phyloP scores from a whole-genome alignment of 1,284 basidiomycete genomes.

The Tilletiopsis washingtonensis region DNA sequence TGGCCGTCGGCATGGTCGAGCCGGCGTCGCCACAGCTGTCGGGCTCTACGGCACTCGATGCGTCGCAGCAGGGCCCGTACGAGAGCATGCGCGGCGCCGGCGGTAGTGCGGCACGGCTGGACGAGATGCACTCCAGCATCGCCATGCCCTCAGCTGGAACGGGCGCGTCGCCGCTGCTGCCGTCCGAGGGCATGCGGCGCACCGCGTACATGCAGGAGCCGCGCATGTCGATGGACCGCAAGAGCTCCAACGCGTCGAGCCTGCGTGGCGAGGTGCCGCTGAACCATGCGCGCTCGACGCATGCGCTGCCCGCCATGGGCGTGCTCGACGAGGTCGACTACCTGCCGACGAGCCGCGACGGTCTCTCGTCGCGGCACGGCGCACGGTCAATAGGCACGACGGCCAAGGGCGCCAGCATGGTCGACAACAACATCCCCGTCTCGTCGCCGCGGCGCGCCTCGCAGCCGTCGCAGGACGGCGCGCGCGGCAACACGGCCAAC shows the following conservation, averaged over 20 bases:
- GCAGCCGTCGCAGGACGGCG: not conserved
- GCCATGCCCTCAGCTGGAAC: not conserved
- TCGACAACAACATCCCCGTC: conserved; percentile 8
- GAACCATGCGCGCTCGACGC: conserved; percentile 20
- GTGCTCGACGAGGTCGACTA: conserved; percentile 24
- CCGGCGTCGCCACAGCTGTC: no score
- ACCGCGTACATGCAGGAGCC: not conserved
- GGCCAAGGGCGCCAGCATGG: conserved; percentile 21
- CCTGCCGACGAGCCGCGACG: conserved; percentile 17
- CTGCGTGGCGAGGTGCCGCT: conserved; percentile 9
- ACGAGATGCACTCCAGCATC: not conserved
- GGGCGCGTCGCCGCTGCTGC: not conserved
- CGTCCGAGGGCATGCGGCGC: not conserved
- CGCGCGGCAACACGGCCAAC: not conserved
- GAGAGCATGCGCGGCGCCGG: not conserved
- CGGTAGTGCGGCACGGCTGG: no score
- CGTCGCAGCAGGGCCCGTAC: no score
- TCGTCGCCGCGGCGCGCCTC: not conserved
- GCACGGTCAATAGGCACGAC: conserved; percentile 26
- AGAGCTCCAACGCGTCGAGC: conserved; percentile 9
- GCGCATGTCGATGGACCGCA: conserved; percentile 8
- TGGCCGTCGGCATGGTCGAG: not conserved
- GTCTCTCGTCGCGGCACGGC: conserved; percentile 11
- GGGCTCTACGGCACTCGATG: no score
- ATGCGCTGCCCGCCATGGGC: conserved; percentile 25